phyloP scores from a whole-genome alignment of 495 filamentous ascomycete species.

The Trichoderma virens region DNA sequence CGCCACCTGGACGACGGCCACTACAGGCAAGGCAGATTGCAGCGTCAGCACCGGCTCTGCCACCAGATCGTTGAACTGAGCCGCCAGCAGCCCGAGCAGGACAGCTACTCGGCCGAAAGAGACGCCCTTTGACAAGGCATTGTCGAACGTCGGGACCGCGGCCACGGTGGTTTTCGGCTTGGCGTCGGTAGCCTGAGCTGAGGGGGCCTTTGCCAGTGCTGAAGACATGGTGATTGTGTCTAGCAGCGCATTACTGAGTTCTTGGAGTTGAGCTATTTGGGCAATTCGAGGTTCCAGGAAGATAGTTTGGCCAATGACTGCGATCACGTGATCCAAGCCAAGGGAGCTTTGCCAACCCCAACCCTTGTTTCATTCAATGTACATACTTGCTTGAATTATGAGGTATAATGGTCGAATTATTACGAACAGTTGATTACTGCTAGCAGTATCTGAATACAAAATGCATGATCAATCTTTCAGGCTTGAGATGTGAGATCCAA shows the following conservation, averaged over 20 bases:
- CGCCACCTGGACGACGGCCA: constrained; percentile 55
- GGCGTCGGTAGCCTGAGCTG: not conserved
- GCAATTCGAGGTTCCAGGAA: not conserved
- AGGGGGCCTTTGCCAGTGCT: constrained; percentile 10
- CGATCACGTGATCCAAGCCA: too few species aligned
- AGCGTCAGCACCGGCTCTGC: constrained; percentile 63
- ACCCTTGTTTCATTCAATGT: too few species aligned
- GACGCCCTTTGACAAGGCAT: constrained; percentile 8
- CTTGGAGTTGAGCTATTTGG: not conserved
- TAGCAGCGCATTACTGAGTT: constrained; percentile 14
- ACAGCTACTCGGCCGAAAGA: constrained; percentile 54
- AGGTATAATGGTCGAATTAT: too few species aligned
- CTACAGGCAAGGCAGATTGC: constrained; percentile 47
- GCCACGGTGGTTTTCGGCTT: constrained; percentile 2
- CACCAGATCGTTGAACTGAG: constrained; percentile 58
- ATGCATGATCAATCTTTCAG: too few species aligned
- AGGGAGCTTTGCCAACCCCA: too few species aligned
- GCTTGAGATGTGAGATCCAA: too few species aligned
- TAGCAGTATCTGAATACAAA: too few species aligned
- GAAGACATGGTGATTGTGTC: constrained; percentile 21
- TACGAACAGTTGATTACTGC: too few species aligned
- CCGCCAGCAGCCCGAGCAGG: constrained; percentile 49
- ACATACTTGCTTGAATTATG: too few species aligned
- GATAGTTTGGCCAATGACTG: not conserved
- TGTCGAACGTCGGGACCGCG: constrained; percentile 3